Evolutionary conservation across 2,329 filamentous ascomycete species (phyloP), one percentile per base, ranked within the genome.

Genomic region (Magnaporthales sp.): DNA sequence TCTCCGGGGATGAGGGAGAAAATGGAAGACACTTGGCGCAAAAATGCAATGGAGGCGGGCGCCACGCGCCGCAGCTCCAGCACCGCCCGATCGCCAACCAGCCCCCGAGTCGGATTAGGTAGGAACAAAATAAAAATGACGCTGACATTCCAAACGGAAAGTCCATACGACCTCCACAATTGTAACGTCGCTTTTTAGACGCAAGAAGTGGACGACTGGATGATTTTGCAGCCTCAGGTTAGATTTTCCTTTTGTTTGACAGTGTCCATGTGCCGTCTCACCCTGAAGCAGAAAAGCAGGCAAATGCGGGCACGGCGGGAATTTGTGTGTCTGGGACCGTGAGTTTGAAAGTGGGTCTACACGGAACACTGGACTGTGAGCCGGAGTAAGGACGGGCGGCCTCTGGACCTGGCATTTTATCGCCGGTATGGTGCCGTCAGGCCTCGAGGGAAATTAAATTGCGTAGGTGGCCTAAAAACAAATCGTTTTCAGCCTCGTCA

Each of bases 61-160:
- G 62, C 62, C 31, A 63, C 54, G 11, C 29, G 62, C 62, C 62
- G 62, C 62, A 63, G 62, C 29, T 32, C 19, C 22, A 63, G 62
- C 62, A 38, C 62, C 31, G 62, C 62, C 62, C 62, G 19, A 61
- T 46, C 9, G 15, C 38, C 38, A 46, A 19, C 38, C 38, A 46
- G 38, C 38, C 38, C 32, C 38, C 38, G 38, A 46, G 38, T 46
- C 38, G 38, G 38, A 46, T 46, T 46, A 46, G 38, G 38, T 46
- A 46, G 38, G 15, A 46, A 46, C 38, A 46, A n/a, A 46, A 46
- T 13, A 46, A 46, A 46, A 46, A 38, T 46, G 38, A 46, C 38
- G 38, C 38, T 46, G 38, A 46, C 38, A 46, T 7, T n/a, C 15
- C 38, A 19, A 19, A 13, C 38, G 38, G 38, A n/a, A 46, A n/a